phyloP scores from a whole-genome alignment of 2,329 filamentous ascomycete species.

The Cytospora mali region DNA sequence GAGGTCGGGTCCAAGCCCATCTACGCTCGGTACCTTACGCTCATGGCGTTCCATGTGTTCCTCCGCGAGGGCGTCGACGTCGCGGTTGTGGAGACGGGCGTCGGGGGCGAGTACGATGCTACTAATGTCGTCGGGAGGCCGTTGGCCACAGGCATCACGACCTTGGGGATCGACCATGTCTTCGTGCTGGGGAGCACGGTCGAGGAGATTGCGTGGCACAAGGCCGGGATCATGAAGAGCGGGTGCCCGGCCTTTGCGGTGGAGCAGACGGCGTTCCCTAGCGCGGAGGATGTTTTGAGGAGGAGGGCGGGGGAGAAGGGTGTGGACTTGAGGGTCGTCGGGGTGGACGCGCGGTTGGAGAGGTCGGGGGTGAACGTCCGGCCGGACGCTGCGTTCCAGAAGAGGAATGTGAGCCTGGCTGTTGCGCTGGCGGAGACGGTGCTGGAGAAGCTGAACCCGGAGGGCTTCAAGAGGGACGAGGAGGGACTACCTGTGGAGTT shows the following conservation, averaged over 20 bases:
- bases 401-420: conserved; percentile 54
- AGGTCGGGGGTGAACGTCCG: conserved; percentile 40
- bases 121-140: conserved; percentile 67
- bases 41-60: conserved; percentile 70
- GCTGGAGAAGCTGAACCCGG: conserved; percentile 48
- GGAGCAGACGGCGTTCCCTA: conserved; percentile 47
- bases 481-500: conserved; percentile 63
- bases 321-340: conserved; percentile 50
- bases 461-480: conserved; percentile 31
- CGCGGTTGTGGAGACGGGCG: conserved; percentile 67
- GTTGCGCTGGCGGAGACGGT: conserved; percentile 55
- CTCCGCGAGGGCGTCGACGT: conserved; percentile 63
- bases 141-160: conserved; percentile 62
- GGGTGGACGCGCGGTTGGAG: conserved; percentile 48
- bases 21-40: conserved; percentile 61
- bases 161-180: conserved; percentile 71
- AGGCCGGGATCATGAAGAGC: conserved; percentile 70
- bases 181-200: conserved; percentile 63
- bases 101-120: conserved; percentile 69
- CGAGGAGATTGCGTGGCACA: conserved; percentile 73
- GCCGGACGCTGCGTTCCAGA: conserved; percentile 60
- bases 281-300: conserved; percentile 56
- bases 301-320: conserved; percentile 56
- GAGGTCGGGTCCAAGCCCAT: conserved; percentile 48
- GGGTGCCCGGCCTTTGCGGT: conserved; percentile 61